A percentile compares a stretch with the other conserved stretches of the same genome.
These are phyloP conservation scores for Mucor circinelloides DNA, from an alignment of 371 early-diverging fungal species.

Conservation along the genomic window DNA sequence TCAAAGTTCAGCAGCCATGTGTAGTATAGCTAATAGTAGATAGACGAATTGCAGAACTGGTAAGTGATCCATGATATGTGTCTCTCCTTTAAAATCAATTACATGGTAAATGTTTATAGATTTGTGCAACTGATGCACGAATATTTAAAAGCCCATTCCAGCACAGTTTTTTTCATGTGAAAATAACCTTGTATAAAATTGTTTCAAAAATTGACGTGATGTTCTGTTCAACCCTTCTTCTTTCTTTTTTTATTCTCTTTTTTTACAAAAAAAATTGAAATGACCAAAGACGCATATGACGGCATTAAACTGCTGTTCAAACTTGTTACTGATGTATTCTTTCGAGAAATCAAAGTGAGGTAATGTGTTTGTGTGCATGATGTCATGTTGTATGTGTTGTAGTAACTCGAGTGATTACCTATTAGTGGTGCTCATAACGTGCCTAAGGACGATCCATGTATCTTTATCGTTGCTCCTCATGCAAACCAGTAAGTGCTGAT, in stretches of 20 bases:
- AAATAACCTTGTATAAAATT: background rate
- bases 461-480: constrained; percentile 88
- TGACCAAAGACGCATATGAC: constrained; percentile 25
- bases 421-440: constrained; percentile 71
- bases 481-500: constrained; percentile 70
- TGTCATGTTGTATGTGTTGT: background rate
- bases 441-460: constrained; percentile 74
- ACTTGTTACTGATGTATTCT: constrained; percentile 61
- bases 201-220: constrained; percentile 2
- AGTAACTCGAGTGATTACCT: background rate
- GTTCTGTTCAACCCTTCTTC: background rate
- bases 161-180: constrained; percentile 1
- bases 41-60: too few species aligned
- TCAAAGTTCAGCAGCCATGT: too few species aligned
- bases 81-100: too few species aligned
- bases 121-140: too few species aligned
- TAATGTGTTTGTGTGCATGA: background rate
- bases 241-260: background rate
- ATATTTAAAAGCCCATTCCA: too few species aligned
- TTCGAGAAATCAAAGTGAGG: constrained; percentile 71
- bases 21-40: too few species aligned
- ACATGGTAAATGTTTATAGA: too few species aligned
- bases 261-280: background rate
- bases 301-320: constrained; percentile 29
- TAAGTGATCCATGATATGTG: too few species aligned